Conservation (phyloP, 1,284 basidiomycete genomes). For the Trichosporon ovoides region DNA sequence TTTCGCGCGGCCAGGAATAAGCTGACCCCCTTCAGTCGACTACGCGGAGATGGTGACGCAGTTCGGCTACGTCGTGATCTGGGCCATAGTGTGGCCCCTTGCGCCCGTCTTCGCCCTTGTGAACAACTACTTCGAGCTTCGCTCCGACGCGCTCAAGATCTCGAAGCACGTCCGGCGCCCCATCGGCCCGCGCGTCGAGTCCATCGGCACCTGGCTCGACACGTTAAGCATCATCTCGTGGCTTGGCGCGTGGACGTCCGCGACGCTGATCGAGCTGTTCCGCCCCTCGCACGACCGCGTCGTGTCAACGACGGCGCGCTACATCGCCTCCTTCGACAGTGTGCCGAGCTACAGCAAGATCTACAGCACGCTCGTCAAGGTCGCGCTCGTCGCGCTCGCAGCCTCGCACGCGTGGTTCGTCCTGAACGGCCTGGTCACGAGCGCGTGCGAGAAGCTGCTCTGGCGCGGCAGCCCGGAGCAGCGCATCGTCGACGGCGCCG, state of each 20-base stretch:
- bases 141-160: conserved; percentile 94
- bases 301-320: conserved; percentile 21
- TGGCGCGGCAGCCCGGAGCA: conserved; percentile 68
- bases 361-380: conserved; percentile 54
- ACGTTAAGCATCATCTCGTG: conserved; percentile 80
- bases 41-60: conserved; percentile 91
- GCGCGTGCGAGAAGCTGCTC: conserved; percentile 64
- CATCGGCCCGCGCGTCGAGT: conserved; percentile 77
- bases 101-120: conserved; percentile 56
- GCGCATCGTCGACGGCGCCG: conserved; percentile 4
- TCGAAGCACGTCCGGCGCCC: conserved; percentile 77
- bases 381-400: conserved; percentile 66
- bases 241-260: conserved; percentile 77
- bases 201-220: conserved; percentile 91
- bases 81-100: conserved; percentile 92
- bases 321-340: conserved; percentile 32
- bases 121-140: conserved; percentile 83
- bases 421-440: conserved; percentile 60
- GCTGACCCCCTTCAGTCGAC: conserved; percentile 53
- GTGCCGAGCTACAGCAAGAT: conserved; percentile 29
- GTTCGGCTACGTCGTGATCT: conserved; percentile 86
- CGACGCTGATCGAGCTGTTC: conserved; percentile 81
- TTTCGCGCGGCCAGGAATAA: too few relatives aligned
- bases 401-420: conserved; percentile 74
- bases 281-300: conserved; percentile 42